Percentiles rank a stretch among this genome's conserved stretches.
Conservation (phyloP, 768 basidiomycete genomes). For the Lentinula sp. region DNA sequence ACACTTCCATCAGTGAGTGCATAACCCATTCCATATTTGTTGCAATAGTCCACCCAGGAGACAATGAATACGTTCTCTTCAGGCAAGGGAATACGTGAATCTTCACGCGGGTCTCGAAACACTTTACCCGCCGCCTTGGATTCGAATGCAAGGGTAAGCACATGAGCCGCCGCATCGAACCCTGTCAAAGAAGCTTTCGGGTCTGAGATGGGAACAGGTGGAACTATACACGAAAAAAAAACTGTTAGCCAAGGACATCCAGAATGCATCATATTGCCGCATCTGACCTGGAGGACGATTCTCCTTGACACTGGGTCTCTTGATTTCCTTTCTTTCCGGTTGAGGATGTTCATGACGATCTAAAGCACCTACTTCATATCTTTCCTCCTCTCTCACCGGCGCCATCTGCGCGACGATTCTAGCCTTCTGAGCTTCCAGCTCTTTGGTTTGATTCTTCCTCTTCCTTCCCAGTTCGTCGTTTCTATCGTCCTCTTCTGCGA, state of each 20-base stretch:
- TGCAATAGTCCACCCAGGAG: conserved; percentile 99
- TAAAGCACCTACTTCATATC: conserved; percentile 21
- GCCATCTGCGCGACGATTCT: conserved; percentile 94
- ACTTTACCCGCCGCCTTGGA: conserved; percentile 55
- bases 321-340: conserved; percentile 17
- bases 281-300: conserved; percentile 5
- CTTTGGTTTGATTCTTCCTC: conserved; percentile 44
- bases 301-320: conserved; percentile 11
- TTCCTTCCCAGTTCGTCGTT: conserved; percentile 34
- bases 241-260: neutral
- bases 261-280: neutral
- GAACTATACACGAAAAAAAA: neutral
- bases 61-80: conserved; percentile 87
- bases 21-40: conserved; percentile 99
- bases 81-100: conserved; percentile 36
- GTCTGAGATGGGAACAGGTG: conserved; percentile 4
- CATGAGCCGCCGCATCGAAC: conserved; percentile 60
- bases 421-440: conserved; percentile 87
- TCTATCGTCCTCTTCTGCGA: conserved; percentile 31
- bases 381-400: conserved; percentile 40
- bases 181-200: conserved; percentile 35
- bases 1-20: conserved; percentile 93
- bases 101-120: conserved; percentile 62
- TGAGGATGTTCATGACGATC: conserved; percentile 27
- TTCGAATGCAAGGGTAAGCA: conserved; percentile 56